Conservation (phyloP, 208 protist genomes). For the Porcisia hertigi region DNA sequence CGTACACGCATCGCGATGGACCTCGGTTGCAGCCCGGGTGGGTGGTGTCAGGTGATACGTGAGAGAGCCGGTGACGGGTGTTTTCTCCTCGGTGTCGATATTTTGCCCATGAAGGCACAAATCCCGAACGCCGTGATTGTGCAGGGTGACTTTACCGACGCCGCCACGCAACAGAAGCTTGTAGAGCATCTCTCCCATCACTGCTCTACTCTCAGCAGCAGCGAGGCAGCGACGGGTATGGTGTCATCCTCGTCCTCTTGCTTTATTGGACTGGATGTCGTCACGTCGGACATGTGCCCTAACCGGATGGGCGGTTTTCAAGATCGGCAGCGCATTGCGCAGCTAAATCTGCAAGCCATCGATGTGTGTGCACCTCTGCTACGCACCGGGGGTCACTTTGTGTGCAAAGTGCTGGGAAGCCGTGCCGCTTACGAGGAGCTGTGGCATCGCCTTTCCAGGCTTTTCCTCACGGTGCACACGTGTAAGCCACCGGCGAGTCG, state of each 20-base stretch:
- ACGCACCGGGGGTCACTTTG: conserved; percentile 66
- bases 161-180: conserved; percentile 43
- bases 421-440: conserved; percentile 53
- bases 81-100: conserved; percentile 72
- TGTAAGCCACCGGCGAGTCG: conserved; percentile 79
- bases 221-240: not conserved
- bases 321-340: conserved; percentile 70
- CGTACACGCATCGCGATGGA: conserved; percentile 67
- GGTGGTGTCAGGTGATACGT: conserved; percentile 84
- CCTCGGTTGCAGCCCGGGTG: conserved; percentile 84
- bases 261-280: conserved; percentile 45
- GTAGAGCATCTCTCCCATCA: conserved; percentile 25
- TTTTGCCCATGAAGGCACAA: conserved; percentile 51
- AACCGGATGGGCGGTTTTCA: conserved; percentile 68
- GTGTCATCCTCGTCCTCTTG: not conserved
- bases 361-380: conserved; percentile 55
- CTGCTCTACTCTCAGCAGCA: not conserved
- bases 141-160: conserved; percentile 73
- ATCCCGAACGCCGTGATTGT: conserved; percentile 67
- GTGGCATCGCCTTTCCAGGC: conserved; percentile 24
- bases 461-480: conserved; percentile 49
- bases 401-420: conserved; percentile 79
- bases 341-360: conserved; percentile 54
- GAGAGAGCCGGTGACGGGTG: conserved; percentile 64
- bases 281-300: conserved; percentile 88